phyloP scores from a whole-genome alignment of 805 yeast genomes.

The Wickerhamomyces strasburgensis region DNA sequence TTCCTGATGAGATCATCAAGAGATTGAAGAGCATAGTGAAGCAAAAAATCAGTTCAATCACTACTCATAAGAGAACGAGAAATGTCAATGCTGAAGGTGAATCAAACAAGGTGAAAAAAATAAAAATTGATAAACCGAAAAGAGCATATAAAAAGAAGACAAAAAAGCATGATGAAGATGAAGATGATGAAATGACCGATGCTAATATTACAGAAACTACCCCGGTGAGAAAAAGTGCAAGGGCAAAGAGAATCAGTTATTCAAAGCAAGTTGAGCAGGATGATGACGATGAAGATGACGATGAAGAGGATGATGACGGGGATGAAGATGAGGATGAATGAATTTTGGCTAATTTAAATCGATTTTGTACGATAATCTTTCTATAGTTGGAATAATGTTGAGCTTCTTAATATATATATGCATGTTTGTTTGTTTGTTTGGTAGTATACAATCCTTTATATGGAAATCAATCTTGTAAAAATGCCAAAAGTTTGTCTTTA shows the following conservation, averaged over 20 bases:
- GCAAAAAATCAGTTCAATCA: slow-evolving; percentile 28
- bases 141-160: slow-evolving; percentile 10
- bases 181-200: slow-evolving; percentile 8
- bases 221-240: slow-evolving; percentile 40
- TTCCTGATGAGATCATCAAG: slow-evolving; percentile 43
- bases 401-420: no score
- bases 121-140: slow-evolving; percentile 5
- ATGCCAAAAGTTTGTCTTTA: slow-evolving; percentile 53
- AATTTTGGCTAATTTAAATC: neutral
- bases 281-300: slow-evolving; percentile 17
- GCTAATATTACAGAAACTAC: neutral
- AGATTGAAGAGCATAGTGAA: slow-evolving; percentile 31
- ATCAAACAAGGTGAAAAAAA: slow-evolving; percentile 19
- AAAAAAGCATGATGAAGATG: slow-evolving; percentile 9
- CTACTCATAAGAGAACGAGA: slow-evolving; percentile 16
- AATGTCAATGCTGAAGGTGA: slow-evolving; percentile 2
- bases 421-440: no score
- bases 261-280: slow-evolving; percentile 20
- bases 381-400: no score
- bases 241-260: slow-evolving; percentile 34
- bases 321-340: slow-evolving; percentile 3
- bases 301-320: slow-evolving; percentile 9
- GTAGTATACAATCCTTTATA: no score
- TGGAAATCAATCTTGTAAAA: slow-evolving; percentile 34
- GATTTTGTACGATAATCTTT: neutral